Base-by-base conservation (phyloP, 805 yeast species). In the Metschnikowia orientalis region DNA sequence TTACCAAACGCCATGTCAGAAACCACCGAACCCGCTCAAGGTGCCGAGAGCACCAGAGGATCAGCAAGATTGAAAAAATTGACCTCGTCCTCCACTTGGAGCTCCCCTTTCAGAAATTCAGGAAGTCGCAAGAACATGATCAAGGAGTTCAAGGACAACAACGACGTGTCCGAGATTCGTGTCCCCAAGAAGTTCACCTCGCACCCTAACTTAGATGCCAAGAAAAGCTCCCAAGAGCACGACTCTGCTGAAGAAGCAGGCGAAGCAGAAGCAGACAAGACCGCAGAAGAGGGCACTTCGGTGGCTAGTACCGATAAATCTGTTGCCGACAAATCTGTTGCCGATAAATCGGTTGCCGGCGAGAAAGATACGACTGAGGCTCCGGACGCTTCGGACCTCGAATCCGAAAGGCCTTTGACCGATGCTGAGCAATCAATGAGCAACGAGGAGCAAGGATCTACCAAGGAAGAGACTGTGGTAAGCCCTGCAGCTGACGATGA, bases 101-200 rank as follows among this genome's bases (percentile, higher is more conserved):
- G 57, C 9, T 64, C 71, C 4, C 71, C 71, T n/a, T 66, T 66
- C 30, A 54, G 71, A 47, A 39, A 48, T 17, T 28, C 51, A 8
- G 39, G 48, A 5, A 18, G 42, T 23, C 50, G 44, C 29, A 57
- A 56, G 47, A 63, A 58, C 45, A 56, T 59, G 33, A 48, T 53
- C 29, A 47, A 63, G 41, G 57, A 63, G 44, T 63, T 57, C 37
- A 54, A 54, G 36, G 59, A 57, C 10, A 48, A 50, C 25, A 65
- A 64, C 47, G 45, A 50, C 19, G 56, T 65, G 28, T 49, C 51
- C 16, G 49, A 53, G 18, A 40, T 66, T 23, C 54, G 45, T 24
- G 67, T 66, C 16, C 71, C 71, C 18, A 57, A 56, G 49, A 63
- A 62, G 44, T 66, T 61, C 37, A 47, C 68, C 29, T 34, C 49